Conservation (phyloP, 208 protist species). For the Trypanosoma grayi region DNA sequence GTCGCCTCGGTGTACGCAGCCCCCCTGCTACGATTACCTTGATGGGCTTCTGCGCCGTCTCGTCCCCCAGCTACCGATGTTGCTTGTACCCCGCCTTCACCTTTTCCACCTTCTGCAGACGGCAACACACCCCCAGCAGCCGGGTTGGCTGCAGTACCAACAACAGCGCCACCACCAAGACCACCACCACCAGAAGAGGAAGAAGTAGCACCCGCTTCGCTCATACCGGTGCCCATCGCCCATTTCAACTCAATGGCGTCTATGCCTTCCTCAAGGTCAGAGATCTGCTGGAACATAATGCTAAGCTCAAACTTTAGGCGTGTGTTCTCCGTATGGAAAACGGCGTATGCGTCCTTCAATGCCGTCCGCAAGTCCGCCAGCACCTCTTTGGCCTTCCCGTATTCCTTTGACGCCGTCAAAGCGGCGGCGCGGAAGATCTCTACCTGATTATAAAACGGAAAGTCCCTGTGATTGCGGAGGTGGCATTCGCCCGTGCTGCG, state of each 20-base stretch:
- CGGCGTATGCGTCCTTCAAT: slow-evolving; percentile 59
- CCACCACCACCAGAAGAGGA: neutral
- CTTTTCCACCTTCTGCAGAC: no score
- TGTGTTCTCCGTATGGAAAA: slow-evolving; percentile 72
- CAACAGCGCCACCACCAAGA: neutral
- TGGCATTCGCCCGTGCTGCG: neutral
- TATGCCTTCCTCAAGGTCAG: slow-evolving; percentile 85
- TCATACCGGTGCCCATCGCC: neutral
- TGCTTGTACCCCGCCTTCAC: neutral
- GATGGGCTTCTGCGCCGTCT: slow-evolving; percentile 10
- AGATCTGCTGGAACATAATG: slow-evolving; percentile 79
- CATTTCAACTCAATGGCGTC: slow-evolving; percentile 55
- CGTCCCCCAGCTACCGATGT: neutral
- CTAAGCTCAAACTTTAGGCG: slow-evolving; percentile 73
- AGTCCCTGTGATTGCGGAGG: slow-evolving; percentile 12
- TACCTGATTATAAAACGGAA: slow-evolving; percentile 43
- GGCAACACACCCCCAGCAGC: no score
- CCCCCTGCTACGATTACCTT: slow-evolving; percentile 22
- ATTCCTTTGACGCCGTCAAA: slow-evolving; percentile 45
- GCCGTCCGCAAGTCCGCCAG: slow-evolving; percentile 45
- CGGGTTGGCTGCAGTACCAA: neutral
- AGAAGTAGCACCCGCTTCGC: neutral
- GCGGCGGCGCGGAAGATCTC: slow-evolving; percentile 63
- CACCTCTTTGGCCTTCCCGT: slow-evolving; percentile 55
- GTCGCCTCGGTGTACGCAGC: slow-evolving; percentile 43